Base-by-base conservation (phyloP, 805 yeast genomes). In the Candida awuae region DNA sequence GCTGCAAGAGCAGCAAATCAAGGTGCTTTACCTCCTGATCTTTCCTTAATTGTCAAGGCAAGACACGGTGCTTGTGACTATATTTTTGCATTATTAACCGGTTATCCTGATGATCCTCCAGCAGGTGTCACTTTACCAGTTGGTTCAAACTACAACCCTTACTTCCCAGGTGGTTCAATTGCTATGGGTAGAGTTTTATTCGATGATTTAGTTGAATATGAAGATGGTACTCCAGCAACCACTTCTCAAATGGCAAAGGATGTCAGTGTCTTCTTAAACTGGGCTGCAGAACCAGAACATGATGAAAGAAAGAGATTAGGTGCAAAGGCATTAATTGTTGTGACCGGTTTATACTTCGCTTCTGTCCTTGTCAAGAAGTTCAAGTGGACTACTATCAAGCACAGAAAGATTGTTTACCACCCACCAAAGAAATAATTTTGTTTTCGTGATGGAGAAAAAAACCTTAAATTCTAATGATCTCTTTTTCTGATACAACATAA, bases 161-260 rank as follows among this genome's bases (percentile, higher is more conserved):
- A 92, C 75, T 92, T 92, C 95, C 97, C 98, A 64, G 97, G 97
- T 70, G 97, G 98, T 51, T 75, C 97, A 31, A 90, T 92, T 71
- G 98, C 96, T 54, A 92, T 92, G 98, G 97, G 85, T 62, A 84
- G 98, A 72, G 97, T 90, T 44, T 74, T 92, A 65, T 92, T 88
- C 55, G 98, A 92, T 62, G 98, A 85, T 51, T 74, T 92, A 59
- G 98, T 92, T 49, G 98, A 92, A 73, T 92, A 80, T 68, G 98
- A 92, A 65, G 98, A 92, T 64, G 98, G 98, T 61, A 92, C 98
- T 44, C 95, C 94, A 44, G 97, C 98, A 39, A 80, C 97, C 39
- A 83, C 97, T 48, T 81, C 97, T 42, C 98, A 92, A 73, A 88
- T 90, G 97, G 98, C 98, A 53, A 92, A 92, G 75, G 98, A 92